Evolutionary conservation across 352 stramenopile genomes (phyloP), one percentile per base, ranked within the genome.

Genomic region (Globisporangium nodosum): DNA sequence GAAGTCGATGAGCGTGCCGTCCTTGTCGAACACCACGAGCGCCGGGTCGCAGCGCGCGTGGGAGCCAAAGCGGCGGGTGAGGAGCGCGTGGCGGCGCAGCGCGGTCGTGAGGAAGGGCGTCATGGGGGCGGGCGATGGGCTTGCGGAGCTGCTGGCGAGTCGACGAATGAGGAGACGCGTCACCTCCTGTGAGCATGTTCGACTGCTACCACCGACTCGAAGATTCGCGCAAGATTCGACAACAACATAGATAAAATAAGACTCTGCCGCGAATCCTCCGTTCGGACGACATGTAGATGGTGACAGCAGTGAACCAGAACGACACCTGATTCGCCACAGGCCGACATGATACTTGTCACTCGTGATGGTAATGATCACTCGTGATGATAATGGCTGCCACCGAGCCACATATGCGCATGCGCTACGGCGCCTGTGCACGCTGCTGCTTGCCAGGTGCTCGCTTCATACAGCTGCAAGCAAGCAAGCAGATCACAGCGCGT

Each of bases 1-100:
- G 58, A 96, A 96, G 65, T 96, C 86, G 59, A 96, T 94, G 52
- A 96, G 81, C 58, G 86, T 96, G 61, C 86, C 86, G 59, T 96
- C 86, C 70, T 96, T 96, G 69, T 96, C 85, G 46, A 96, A 96
- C 46, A 96, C 75, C 47, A 96, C 86, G 35, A 96, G 85, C 51
- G 78, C 71, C 16, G 81, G 84, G 31, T 74, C 68, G 63, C 75
- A 85, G 11, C 75, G 75, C 16, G 66, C 65, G 6, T 42, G 49
- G 6, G 42, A 20, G 18, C 42, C 18, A 0, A 47, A 47, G 42
- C 42, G 42, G 4, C 42, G 42, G 3, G 15, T 9, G 18, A 47
- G 42, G 4, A 9, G 42, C 42, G 42, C 18, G 42, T 40, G 35
- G 35, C 35, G 35, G 8, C 8, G 35, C 35, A 40, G 35, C 35